These are phyloP conservation scores for Phaffomyces antillensis DNA, from an alignment of 805 yeast species.

Conservation along the genomic window DNA sequence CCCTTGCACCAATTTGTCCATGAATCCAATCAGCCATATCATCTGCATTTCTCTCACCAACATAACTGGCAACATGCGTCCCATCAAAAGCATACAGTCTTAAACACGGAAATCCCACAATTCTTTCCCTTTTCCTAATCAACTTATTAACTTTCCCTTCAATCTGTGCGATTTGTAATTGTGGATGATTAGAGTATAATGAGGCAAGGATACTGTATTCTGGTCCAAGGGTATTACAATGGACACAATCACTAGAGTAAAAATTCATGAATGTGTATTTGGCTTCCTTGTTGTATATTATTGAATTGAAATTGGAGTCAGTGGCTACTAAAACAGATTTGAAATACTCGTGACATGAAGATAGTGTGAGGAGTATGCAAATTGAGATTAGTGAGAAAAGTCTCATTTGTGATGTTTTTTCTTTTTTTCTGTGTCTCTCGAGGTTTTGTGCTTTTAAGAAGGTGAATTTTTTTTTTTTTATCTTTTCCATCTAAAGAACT, in stretches of 20 bases:
- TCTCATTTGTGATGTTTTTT: too few relatives aligned
- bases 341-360: conserved; percentile 1
- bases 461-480: too few relatives aligned
- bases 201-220: conserved; percentile 35
- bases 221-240: conserved; percentile 42
- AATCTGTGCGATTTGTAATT: conserved; percentile 29
- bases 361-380: too few relatives aligned
- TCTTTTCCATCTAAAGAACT: too few relatives aligned
- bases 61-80: conserved; percentile 32
- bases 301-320: conserved; percentile 16
- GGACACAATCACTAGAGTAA: conserved; percentile 37
- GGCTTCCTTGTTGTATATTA: conserved; percentile 13
- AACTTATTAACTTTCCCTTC: conserved; percentile 28
- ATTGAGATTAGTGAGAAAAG: too few relatives aligned
- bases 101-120: conserved; percentile 43
- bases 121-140: conserved; percentile 32
- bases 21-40: conserved; percentile 26
- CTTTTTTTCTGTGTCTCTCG: too few relatives aligned
- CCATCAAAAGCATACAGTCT: conserved; percentile 38
- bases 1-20: conserved; percentile 27
- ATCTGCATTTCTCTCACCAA: conserved; percentile 27
- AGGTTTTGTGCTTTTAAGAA: too few relatives aligned
- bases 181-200: conserved; percentile 31
- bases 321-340: conserved; percentile 18
- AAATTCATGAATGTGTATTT: conserved; percentile 25